Conservation (phyloP, 2,329 filamentous ascomycete genomes). For the Fusarium cyanostomum region DNA sequence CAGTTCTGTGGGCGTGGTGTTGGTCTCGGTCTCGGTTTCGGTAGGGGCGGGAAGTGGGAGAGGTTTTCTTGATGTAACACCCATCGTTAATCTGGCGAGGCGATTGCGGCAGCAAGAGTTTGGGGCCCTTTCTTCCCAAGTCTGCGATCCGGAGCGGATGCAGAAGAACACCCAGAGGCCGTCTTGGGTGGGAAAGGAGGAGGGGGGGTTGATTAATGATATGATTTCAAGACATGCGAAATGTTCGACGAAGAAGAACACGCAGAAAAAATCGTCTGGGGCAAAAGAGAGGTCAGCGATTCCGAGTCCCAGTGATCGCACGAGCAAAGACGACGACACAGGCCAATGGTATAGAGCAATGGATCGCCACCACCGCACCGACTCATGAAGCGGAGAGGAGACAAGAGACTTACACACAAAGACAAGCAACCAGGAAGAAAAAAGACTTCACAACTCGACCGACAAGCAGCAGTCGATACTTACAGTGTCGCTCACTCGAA, state of each 20-base stretch:
- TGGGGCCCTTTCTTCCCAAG: conserved; percentile 35
- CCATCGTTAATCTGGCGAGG: conserved; percentile 57
- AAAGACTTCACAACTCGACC: conserved; percentile 15
- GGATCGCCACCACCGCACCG: conserved; percentile 46
- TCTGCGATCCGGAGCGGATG: conserved; percentile 33
- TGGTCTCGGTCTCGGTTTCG: conserved; percentile 74
- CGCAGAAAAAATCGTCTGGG: conserved; percentile 34
- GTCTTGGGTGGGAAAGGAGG: conserved; percentile 25
- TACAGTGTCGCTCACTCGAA: conserved; percentile 18
- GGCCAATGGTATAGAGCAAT: conserved; percentile 38
- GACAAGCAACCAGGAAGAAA: conserved; percentile 22
- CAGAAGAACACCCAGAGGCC: conserved; percentile 25
- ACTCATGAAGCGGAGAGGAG: conserved; percentile 22
- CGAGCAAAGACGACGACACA: conserved; percentile 22
- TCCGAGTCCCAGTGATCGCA: conserved; percentile 16
- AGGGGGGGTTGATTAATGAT: conserved; percentile 32
- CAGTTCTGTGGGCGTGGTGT: conserved; percentile 69
- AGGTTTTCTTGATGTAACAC: conserved; percentile 63
- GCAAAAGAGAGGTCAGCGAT: conserved; percentile 30
- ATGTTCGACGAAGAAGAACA: conserved; percentile 26
- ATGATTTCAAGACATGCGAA: conserved; percentile 46
- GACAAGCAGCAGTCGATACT: conserved; percentile 20
- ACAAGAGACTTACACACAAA: conserved; percentile 36
- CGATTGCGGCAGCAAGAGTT: conserved; percentile 26
- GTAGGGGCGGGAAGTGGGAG: conserved; percentile 82